These are phyloP conservation scores for Ophidiomyces ophidiicola DNA, from an alignment of 2,329 filamentous ascomycete genomes.

Conservation along the genomic window DNA sequence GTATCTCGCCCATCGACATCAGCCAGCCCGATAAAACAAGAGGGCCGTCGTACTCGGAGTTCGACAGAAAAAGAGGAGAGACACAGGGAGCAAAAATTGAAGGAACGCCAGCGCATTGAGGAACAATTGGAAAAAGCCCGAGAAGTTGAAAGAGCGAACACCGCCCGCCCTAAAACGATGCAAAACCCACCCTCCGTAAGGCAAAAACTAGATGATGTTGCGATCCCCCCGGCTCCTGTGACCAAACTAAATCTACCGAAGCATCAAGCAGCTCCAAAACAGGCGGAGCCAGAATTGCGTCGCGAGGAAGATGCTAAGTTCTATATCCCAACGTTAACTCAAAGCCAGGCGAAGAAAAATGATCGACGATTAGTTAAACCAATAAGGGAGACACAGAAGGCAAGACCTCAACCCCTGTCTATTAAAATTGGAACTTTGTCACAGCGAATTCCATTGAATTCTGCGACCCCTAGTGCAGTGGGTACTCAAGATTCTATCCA, in stretches of 20 bases:
- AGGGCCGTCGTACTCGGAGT: slow-evolving; percentile 43
- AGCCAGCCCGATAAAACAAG: slow-evolving; percentile 26
- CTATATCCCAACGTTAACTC: slow-evolving; percentile 19
- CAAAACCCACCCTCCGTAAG: slow-evolving; percentile 24
- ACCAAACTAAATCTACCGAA: slow-evolving; percentile 19
- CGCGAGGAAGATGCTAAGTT: slow-evolving; percentile 22
- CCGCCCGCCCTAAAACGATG: slow-evolving; percentile 22
- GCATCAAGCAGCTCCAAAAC: slow-evolving; percentile 20
- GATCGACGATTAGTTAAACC: slow-evolving; percentile 35
- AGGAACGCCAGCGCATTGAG: slow-evolving; percentile 22
- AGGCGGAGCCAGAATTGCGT: slow-evolving; percentile 23
- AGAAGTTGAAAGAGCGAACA: slow-evolving; percentile 28
- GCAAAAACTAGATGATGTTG: slow-evolving; percentile 25
- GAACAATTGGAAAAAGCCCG: slow-evolving; percentile 24
- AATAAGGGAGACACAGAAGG: slow-evolving; percentile 34
- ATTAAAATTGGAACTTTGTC: slow-evolving; percentile 40
- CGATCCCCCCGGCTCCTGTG: slow-evolving; percentile 9
- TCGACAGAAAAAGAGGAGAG: slow-evolving; percentile 45
- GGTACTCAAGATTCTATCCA: slow-evolving; percentile 34
- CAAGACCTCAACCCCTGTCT: slow-evolving; percentile 37
- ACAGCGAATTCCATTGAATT: slow-evolving; percentile 36
- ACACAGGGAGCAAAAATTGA: slow-evolving; percentile 22
- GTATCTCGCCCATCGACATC: slow-evolving; percentile 18
- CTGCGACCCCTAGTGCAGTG: slow-evolving; percentile 43
- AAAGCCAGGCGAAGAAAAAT: slow-evolving; percentile 23